Evolutionary conservation across 169 alveolate genomes (phyloP).

Genomic region (Perkinsus olseni): DNA sequence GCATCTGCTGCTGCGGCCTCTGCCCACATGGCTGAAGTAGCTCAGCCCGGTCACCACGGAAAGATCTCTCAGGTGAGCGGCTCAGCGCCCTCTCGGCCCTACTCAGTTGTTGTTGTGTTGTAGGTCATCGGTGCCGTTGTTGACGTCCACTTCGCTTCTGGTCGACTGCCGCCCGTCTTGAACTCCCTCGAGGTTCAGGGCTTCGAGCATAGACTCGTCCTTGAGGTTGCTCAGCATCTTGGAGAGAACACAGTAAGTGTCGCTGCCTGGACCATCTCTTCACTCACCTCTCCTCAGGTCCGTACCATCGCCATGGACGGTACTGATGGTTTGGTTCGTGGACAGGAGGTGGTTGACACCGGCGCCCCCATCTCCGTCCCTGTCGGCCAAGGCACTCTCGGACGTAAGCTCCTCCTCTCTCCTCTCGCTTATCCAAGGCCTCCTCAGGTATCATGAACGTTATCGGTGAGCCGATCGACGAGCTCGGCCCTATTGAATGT

Average conservation of each 20-base stretch:
- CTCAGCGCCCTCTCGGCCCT: not conserved
- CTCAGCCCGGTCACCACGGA: not conserved
- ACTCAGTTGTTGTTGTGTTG: constrained; percentile 12
- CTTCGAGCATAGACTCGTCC: constrained; percentile 66
- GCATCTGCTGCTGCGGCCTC: not conserved
- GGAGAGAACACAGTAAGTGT: constrained; percentile 64
- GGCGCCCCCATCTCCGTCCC: constrained; percentile 92
- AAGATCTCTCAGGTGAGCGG: not conserved
- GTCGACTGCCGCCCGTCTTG: constrained; percentile 84
- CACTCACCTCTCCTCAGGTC: constrained; percentile 43
- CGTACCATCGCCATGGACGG: constrained; percentile 96
- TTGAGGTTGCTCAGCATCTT: constrained; percentile 92
- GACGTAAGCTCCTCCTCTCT: not conserved
- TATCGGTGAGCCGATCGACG: constrained; percentile 96
- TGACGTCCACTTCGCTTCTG: constrained; percentile 86
- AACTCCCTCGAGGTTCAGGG: constrained; percentile 87
- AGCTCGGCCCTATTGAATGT: constrained; percentile 81
- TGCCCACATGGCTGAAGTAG: not conserved
- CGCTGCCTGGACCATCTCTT: constrained; percentile 13
- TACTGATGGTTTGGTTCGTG: constrained; percentile 92
- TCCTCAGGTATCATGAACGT: constrained; percentile 93
- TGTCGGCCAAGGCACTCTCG: constrained; percentile 53
- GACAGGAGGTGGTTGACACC: constrained; percentile 84
- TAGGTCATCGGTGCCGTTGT: constrained; percentile 96
- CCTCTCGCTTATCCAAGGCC: constrained; percentile 54